phyloP scores from a whole-genome alignment of 2,329 filamentous ascomycete genomes.

The Daldinia eschscholtzii region DNA sequence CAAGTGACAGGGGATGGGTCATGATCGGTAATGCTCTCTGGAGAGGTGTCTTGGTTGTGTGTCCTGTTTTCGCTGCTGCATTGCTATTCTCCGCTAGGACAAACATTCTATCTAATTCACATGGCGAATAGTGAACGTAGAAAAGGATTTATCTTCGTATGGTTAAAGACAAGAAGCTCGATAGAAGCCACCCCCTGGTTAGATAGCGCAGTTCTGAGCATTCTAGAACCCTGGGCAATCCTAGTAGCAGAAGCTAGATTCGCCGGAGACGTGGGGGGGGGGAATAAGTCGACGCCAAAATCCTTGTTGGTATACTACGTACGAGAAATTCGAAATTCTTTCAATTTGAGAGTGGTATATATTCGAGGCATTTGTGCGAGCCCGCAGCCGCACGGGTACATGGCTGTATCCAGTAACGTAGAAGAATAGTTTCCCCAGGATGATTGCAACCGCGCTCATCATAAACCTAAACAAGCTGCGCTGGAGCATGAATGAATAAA shows the following conservation, averaged over 20 bases:
- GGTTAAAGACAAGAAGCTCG: slow-evolving; percentile 35
- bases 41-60: slow-evolving; percentile 2
- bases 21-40: slow-evolving; percentile 18
- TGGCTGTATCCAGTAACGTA: slow-evolving; percentile 18
- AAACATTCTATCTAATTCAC: slow-evolving; percentile 26
- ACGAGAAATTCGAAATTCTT: slow-evolving; percentile 35
- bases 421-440: slow-evolving; percentile 20
- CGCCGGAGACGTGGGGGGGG: slow-evolving; percentile 51
- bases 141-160: slow-evolving; percentile 23
- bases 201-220: slow-evolving; percentile 47
- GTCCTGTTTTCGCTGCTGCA: slow-evolving; percentile 31
- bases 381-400: slow-evolving; percentile 19
- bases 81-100: slow-evolving; percentile 25
- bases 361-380: slow-evolving; percentile 8
- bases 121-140: slow-evolving; percentile 3
- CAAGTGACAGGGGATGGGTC: slow-evolving; percentile 34
- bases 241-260: slow-evolving; percentile 43
- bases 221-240: slow-evolving; percentile 49
- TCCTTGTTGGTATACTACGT: slow-evolving; percentile 30
- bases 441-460: slow-evolving; percentile 23
- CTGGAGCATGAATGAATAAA: slow-evolving; percentile 1
- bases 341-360: slow-evolving; percentile 28
- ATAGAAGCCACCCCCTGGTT: slow-evolving; percentile 35
- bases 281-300: slow-evolving; percentile 27
- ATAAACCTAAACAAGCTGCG: slow-evolving; percentile 17